Conservation (phyloP, 2,329 filamentous ascomycete species). For the Stachybotrys elegans region DNA sequence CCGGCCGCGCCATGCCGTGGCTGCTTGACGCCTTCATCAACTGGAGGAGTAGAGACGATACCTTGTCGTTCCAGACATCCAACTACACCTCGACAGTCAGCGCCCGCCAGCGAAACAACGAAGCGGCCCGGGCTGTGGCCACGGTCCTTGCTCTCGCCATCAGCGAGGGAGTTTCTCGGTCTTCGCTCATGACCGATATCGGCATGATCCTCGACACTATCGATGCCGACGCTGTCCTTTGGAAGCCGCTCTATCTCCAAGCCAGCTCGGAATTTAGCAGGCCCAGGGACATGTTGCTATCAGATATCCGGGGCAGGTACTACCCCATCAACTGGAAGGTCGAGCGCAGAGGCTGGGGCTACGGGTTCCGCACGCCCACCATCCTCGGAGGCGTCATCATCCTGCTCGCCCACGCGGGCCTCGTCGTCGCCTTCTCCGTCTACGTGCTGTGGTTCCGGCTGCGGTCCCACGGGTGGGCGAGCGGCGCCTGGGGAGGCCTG, state of each 20-base stretch:
- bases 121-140: not conserved
- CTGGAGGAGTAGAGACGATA: not conserved
- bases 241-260: not conserved
- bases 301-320: not conserved
- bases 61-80: not conserved
- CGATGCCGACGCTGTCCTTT: not conserved
- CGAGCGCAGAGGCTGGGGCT: slow-evolving; percentile 2
- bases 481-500: not conserved
- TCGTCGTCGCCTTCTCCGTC: not conserved
- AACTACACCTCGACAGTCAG: not conserved
- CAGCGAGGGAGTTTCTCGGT: not conserved
- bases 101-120: not conserved
- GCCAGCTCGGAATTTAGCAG: not conserved
- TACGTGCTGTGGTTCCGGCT: slow-evolving; percentile 2
- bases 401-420: not conserved
- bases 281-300: not conserved
- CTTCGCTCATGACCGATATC: not conserved
- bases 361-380: not conserved
- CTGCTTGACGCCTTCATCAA: not conserved
- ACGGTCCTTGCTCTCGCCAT: not conserved
- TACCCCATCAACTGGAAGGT: slow-evolving; percentile 1
- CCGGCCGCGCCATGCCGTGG: not conserved
- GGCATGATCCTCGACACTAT: not conserved
- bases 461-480: not conserved
- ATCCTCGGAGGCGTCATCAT: slow-evolving; percentile 1